Evolutionary conservation across 2,329 filamentous ascomycete species (phyloP).

Genomic region (Fusarium tjaetaba): DNA sequence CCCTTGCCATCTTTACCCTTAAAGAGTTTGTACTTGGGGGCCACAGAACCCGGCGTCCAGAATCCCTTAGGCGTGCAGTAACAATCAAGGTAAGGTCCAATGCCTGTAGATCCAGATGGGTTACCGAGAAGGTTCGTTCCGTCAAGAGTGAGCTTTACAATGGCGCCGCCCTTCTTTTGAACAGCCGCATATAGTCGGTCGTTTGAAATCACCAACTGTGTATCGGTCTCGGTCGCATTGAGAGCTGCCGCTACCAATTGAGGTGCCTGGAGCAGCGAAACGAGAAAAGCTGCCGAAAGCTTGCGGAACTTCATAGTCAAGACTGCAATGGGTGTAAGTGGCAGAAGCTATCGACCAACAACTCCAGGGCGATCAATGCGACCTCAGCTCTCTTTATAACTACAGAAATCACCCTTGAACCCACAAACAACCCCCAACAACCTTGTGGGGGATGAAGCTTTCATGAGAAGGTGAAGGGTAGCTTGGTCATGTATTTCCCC

Average conservation of each 20-base stretch:
- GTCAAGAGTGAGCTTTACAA: constrained; percentile 50
- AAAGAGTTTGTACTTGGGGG: constrained; percentile 56
- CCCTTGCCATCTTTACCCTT: constrained; percentile 59
- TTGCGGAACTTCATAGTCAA: constrained; percentile 38
- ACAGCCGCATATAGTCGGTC: constrained; percentile 52
- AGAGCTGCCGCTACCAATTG: constrained; percentile 41
- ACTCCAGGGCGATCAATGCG: background rate
- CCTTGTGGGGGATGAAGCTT: constrained; percentile 37
- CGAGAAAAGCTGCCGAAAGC: constrained; percentile 32
- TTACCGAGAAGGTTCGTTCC: constrained; percentile 61
- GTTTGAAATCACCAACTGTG: constrained; percentile 50
- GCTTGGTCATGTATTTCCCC: constrained; percentile 33
- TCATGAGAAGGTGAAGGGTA: constrained; percentile 22
- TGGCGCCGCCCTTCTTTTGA: constrained; percentile 50
- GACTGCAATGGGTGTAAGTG: background rate
- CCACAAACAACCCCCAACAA: constrained; percentile 38
- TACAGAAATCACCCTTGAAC: constrained; percentile 7
- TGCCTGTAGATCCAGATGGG: constrained; percentile 51
- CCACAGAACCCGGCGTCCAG: constrained; percentile 66
- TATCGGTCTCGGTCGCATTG: constrained; percentile 49
- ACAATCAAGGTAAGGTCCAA: constrained; percentile 70
- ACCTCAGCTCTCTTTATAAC: constrained; percentile 25
- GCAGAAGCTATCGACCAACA: constrained; percentile 5
- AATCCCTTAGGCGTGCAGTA: constrained; percentile 68
- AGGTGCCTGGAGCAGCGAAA: constrained; percentile 35